These are phyloP conservation scores for Oehlia diaphana DNA, from an alignment of 192 early-diverging fungal genomes.

Conservation along the genomic window DNA sequence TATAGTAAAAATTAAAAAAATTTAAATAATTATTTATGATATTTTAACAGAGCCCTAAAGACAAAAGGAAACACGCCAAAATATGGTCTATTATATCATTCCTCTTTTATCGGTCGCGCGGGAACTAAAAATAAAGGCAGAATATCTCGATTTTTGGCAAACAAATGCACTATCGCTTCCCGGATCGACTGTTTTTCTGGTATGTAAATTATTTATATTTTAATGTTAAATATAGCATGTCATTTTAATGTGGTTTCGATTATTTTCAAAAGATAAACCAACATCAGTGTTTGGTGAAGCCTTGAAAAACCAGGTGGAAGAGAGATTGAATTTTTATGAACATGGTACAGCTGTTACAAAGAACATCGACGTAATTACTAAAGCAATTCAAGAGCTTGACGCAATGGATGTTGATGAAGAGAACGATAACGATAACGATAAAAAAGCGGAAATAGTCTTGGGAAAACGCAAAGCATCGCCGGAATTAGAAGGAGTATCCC, in stretches of 20 bases:
- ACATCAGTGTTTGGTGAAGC: constrained; percentile 92
- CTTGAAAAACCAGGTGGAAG: constrained; percentile 93
- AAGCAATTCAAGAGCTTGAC: constrained; percentile 3
- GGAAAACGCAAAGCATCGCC: background rate
- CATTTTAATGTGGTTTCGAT: background rate
- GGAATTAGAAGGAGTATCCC: background rate
- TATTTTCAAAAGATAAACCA: constrained; percentile 56
- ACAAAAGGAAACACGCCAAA: constrained; percentile 96
- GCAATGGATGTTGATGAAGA: constrained; percentile 17
- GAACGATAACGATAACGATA: background rate
- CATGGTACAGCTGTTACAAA: constrained; percentile 44
- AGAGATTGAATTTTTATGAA: constrained; percentile 94
- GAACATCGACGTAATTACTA: constrained; percentile 3
- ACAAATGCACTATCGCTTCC: constrained; percentile 96
- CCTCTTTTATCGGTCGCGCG: constrained; percentile 92
- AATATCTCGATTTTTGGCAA: constrained; percentile 97
- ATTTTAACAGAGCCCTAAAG: constrained; percentile 75
- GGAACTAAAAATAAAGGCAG: constrained; percentile 95
- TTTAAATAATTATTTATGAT: background rate
- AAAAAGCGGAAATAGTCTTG: background rate
- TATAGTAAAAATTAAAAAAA: background rate
- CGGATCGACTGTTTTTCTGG: constrained; percentile 95
- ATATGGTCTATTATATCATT: constrained; percentile 97
- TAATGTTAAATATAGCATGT: background rate
- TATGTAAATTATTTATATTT: background rate